A percentile compares a stretch with the other conserved stretches of the same genome.
phyloP scores from a whole-genome alignment of 1,284 basidiomycete genomes.

The Sanghuangporus weigelae region DNA sequence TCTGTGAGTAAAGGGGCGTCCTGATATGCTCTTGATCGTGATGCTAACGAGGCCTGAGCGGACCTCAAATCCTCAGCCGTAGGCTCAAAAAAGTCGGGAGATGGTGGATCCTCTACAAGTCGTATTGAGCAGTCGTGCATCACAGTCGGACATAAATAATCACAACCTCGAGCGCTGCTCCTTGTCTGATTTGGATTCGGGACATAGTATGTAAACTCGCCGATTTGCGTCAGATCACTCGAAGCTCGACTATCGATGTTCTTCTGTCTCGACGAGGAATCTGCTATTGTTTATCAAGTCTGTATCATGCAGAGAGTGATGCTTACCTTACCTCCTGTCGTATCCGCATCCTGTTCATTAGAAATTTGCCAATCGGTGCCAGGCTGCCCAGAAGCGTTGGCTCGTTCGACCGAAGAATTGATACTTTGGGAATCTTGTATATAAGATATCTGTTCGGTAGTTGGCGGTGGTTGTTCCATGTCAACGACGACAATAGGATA shows the following conservation, averaged over 20 bases:
- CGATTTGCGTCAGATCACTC: neutral
- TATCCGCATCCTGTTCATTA: too few species aligned
- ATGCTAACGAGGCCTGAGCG: conserved; percentile 59
- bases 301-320: too few species aligned
- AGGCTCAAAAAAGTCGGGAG: conserved; percentile 69
- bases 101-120: conserved; percentile 40
- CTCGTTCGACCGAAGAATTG: too few species aligned
- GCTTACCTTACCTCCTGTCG: too few species aligned
- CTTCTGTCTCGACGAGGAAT: neutral
- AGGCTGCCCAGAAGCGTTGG: too few species aligned
- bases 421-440: too few species aligned
- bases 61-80: conserved; percentile 69
- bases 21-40: conserved; percentile 58
- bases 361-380: too few species aligned
- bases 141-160: neutral
- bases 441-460: too few species aligned
- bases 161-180: neutral
- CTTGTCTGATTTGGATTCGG: neutral
- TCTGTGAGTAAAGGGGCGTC: conserved; percentile 76
- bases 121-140: neutral
- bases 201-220: conserved; percentile 19
- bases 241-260: neutral
- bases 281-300: too few species aligned
- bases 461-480: too few species aligned
- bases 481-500: too few species aligned